phyloP scores from a whole-genome alignment of 148 eudicot species.

The Polygonum aviculare region DNA sequence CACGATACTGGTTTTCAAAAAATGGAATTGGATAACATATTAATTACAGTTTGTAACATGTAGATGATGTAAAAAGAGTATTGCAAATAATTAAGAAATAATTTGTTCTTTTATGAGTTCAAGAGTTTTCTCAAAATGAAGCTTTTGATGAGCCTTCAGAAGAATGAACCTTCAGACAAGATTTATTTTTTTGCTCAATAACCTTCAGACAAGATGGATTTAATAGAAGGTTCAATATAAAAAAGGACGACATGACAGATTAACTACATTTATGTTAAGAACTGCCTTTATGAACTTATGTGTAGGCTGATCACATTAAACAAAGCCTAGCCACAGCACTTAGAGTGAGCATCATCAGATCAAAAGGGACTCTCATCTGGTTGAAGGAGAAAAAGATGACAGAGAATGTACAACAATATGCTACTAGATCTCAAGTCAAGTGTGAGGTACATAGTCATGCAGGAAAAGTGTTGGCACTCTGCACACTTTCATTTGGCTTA shows the following conservation, averaged over 20 bases:
- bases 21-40: not conserved
- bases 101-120: not conserved
- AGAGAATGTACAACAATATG: not conserved
- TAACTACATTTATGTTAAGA: not conserved
- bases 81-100: not conserved
- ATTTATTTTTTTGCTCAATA: not conserved
- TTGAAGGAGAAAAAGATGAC: not conserved
- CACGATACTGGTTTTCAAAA: not conserved
- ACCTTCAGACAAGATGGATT: not conserved
- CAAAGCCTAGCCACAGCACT: not conserved
- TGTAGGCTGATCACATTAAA: not conserved
- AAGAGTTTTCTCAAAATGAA: not conserved
- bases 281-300: not conserved
- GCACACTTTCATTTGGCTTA: not conserved
- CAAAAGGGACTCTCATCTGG: not conserved
- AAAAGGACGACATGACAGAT: not conserved
- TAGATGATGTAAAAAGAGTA: too few relatives aligned
- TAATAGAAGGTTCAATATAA: not conserved
- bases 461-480: not conserved
- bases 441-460: not conserved
- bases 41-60: too few relatives aligned
- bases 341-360: not conserved
- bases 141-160: not conserved
- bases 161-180: not conserved
- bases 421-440: not conserved